Percentiles rank a stretch among this genome's conserved stretches.
Evolutionary conservation across 257 asterid species (phyloP).

Genomic region (Jacaranda mimosifolia): DNA sequence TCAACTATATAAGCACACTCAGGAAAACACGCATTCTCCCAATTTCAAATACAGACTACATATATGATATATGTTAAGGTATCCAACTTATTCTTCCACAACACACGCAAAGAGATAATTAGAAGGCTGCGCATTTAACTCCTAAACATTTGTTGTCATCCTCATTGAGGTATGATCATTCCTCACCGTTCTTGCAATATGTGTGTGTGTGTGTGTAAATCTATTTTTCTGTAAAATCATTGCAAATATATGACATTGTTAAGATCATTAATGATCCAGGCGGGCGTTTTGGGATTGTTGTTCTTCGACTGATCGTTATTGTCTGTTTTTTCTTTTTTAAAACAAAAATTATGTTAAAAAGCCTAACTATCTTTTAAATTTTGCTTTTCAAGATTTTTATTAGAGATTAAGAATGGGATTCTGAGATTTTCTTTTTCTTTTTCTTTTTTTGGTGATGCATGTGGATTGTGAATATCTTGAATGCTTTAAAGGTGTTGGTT

Average conservation of each 20-base stretch:
- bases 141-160: neutral
- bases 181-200: neutral
- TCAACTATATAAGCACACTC: slow-evolving; percentile 36
- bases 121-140: neutral
- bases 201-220: neutral
- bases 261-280: neutral
- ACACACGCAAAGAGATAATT: neutral
- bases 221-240: neutral
- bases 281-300: neutral
- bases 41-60: neutral
- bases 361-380: neutral
- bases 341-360: neutral
- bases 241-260: neutral
- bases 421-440: neutral
- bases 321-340: neutral
- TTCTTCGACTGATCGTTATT: neutral
- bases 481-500: neutral
- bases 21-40: slow-evolving; percentile 19
- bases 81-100: slow-evolving; percentile 12
- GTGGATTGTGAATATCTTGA: neutral
- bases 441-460: neutral
- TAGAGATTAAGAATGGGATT: neutral
- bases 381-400: neutral
- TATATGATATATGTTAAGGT: neutral
- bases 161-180: slow-evolving; percentile 29